Evolutionary conservation across 768 basidiomycete species (phyloP), one percentile per base, ranked within the genome.

Genomic region (Obba rivulosa): DNA sequence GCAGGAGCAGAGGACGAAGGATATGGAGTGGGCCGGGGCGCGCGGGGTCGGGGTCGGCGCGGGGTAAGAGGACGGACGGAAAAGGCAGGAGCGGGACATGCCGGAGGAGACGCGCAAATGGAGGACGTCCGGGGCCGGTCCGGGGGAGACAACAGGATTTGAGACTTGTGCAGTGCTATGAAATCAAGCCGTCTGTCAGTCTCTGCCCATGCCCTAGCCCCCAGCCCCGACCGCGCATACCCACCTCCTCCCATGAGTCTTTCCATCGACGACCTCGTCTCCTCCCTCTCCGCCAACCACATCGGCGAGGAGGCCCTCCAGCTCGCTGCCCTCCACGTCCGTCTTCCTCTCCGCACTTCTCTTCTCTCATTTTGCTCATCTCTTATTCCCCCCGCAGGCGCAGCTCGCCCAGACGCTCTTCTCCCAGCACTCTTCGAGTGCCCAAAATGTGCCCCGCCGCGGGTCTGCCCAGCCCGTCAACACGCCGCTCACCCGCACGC

Each of bases 251-350:
- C 24, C 50, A 78, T 77, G 76, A 74, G 65, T 54, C 41, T 73
- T 49, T 70, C 76, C 40, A 66, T 77, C 34, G 75, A 77, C 60
- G 75, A 77, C 66, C 77, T 77, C 57, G 69, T 77, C 45, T 66
- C 74, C 18, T 76, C 75, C 10, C 53, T 77, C 56, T 67, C 63
- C 37, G 56, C 69, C 2, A 73, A 67, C 59, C 75, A 77, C 68
- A 74, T 77, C 59, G 74, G 74, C 50, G 77, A 77, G 55, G 75
- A 77, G 55, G 74, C 74, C n/a, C 66, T 69, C 13, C 77, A 77
- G 63, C 66, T 77, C 51, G 72, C 72, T 41, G 61, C 69, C 21
- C 67, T 77, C 13, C 74, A 77, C 69, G 75, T 77, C 55, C 21
- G 50, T 44, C 13, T 28, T 50, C 46, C 56, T 51, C 14, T 16